phyloP scores from a whole-genome alignment of 2,329 filamentous ascomycete species.

The Exserohilum rostratum region DNA sequence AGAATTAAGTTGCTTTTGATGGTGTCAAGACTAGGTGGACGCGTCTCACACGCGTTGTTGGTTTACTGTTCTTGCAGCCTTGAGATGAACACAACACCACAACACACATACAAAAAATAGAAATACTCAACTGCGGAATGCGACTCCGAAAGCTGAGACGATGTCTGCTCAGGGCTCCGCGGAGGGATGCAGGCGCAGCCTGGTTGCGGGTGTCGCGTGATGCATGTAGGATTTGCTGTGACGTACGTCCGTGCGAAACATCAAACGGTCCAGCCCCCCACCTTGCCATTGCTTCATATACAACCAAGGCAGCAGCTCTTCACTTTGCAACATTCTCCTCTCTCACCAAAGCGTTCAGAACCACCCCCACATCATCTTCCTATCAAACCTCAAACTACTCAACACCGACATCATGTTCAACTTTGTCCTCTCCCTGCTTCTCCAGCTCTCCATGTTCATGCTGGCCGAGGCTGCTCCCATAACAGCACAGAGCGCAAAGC shows the following conservation, averaged over 20 bases:
- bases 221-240: conserved; percentile 11
- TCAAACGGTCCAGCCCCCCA: conserved; percentile 15
- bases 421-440: conserved; percentile 51
- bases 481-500: conserved; percentile 48
- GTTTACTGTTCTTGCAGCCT: background rate
- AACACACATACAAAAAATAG: background rate
- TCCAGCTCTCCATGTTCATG: conserved; percentile 60
- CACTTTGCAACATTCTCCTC: too few species aligned
- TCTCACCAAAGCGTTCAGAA: background rate
- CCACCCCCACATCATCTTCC: background rate
- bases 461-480: conserved; percentile 58
- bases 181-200: conserved; percentile 4
- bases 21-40: background rate
- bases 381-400: background rate
- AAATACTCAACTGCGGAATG: background rate
- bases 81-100: background rate
- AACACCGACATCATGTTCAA: conserved; percentile 38
- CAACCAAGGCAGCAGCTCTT: conserved; percentile 20
- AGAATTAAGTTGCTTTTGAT: background rate
- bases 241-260: conserved; percentile 18
- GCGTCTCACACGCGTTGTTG: background rate
- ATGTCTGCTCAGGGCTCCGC: background rate
- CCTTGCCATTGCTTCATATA: conserved; percentile 16
- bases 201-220: conserved; percentile 7
- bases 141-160: background rate